Conservation (phyloP, 495 filamentous ascomycete genomes). For the Talaromyces ruber region DNA sequence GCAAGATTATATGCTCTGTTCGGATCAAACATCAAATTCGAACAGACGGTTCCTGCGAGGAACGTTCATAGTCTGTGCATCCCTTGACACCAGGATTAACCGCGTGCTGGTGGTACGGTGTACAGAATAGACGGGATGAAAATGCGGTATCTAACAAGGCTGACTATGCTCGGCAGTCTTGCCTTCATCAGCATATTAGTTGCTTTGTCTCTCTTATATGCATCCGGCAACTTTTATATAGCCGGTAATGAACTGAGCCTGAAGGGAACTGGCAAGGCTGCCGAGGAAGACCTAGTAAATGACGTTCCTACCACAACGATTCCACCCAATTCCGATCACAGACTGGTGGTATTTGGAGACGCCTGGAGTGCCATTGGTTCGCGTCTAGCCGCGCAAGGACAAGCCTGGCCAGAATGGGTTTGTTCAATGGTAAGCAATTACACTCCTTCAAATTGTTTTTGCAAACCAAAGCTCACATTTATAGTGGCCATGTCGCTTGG, state of each 20-base stretch:
- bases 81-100: neutral
- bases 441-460: neutral
- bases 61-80: neutral
- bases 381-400: conserved; percentile 18
- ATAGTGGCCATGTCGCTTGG: conserved; percentile 7
- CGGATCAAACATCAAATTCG: neutral
- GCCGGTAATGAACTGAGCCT: neutral
- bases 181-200: conserved; percentile 2
- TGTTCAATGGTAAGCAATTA: conserved; percentile 28
- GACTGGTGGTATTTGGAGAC: conserved; percentile 41
- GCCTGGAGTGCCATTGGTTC: conserved; percentile 41
- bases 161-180: neutral
- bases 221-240: neutral
- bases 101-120: neutral
- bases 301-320: neutral
- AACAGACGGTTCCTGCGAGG: neutral
- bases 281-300: neutral
- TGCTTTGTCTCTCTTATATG: neutral
- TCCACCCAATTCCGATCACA: conserved; percentile 10
- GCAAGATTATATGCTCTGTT: neutral
- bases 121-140: neutral
- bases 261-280: neutral
- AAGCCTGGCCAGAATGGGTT: conserved; percentile 38
- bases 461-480: neutral
- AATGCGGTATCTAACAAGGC: conserved; percentile 1